Evolutionary conservation across 2,329 filamentous ascomycete species (phyloP).

Genomic region (Simplicillium aogashimaense): DNA sequence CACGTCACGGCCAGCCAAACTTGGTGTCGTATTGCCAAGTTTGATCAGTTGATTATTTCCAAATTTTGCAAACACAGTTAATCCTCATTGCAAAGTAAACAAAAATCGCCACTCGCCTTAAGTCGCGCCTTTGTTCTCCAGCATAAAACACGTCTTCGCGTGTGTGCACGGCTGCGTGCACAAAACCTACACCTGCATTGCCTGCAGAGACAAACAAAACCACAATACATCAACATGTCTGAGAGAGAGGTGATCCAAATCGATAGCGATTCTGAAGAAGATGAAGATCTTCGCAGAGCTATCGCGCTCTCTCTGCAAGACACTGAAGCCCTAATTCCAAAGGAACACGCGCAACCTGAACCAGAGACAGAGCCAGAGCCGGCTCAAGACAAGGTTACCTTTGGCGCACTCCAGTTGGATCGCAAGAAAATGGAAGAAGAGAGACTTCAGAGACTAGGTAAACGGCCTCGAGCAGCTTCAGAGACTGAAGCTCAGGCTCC

Average conservation of each 20-base stretch:
- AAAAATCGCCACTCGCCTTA: no score
- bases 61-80: no score
- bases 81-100: no score
- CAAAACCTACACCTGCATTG: not conserved
- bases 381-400: constrained; percentile 5
- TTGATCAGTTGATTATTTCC: no score
- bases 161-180: no score
- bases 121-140: no score
- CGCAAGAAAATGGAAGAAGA: constrained; percentile 80
- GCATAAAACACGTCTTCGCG: not conserved
- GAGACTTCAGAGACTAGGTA: constrained; percentile 59
- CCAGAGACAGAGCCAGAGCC: constrained; percentile 8
- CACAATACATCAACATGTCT: constrained; percentile 9
- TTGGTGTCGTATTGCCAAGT: no score
- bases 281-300: constrained; percentile 50
- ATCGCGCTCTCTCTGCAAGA: constrained; percentile 47
- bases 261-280: constrained; percentile 33
- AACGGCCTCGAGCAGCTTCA: constrained; percentile 28
- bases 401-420: constrained; percentile 49
- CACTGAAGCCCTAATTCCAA: constrained; percentile 5
- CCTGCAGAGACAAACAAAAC: not conserved
- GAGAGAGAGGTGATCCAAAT: constrained; percentile 14
- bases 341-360: constrained; percentile 6
- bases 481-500: constrained; percentile 8
- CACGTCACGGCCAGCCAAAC: no score